Base-by-base conservation (phyloP, 2,329 filamentous ascomycete species). In the Botrytis tulipae region DNA sequence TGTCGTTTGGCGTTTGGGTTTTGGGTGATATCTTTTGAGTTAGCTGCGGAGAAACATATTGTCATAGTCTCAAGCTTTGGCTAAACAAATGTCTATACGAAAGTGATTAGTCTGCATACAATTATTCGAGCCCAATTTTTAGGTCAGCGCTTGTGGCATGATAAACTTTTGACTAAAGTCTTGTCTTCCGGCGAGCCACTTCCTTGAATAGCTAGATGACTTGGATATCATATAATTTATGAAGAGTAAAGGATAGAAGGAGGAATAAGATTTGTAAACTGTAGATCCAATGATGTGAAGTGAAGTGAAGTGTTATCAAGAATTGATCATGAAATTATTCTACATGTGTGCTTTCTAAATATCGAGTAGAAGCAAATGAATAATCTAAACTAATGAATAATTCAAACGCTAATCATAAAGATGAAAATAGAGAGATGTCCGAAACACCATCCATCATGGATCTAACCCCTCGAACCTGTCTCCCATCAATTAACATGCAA, bases 1-100 rank as follows among this genome's bases (percentile, higher is more conserved):
- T 57, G 29, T 51, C 40, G 71, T 46, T 16, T 72, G 71, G 71
- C 62, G 71, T 68, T 68, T 72, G 51, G 62, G 44, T 68, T 51
- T 59, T 59, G 40, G 62, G 51, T 59, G 29, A 57, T 46, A 48
- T 35, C 25, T 67, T 59, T 59, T 57, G 70, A 67, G 61, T 16
- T 57, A 37, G 29, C 32, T 60, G 66, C 48, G 46, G 54, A 67
- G 35, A 68, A 72, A 67, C 48, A 67, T 59, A 59, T 57, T 48
- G 44, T 67, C 46, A 35, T 67, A 10, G 5, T 40, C 25, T 54
- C 54, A 35, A 67, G 65, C 16, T 29, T 40, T 54, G 4, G 32
- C 37, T 29, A 35, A 29, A 8, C n/a, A 67, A 22, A 22, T 29
- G 20, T n/a, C 2, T 18, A 8, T 22, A 67, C 16, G 32, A 54